Conservation (phyloP, 2,329 filamentous ascomycete species). For the Aspergillus aculeatus region DNA sequence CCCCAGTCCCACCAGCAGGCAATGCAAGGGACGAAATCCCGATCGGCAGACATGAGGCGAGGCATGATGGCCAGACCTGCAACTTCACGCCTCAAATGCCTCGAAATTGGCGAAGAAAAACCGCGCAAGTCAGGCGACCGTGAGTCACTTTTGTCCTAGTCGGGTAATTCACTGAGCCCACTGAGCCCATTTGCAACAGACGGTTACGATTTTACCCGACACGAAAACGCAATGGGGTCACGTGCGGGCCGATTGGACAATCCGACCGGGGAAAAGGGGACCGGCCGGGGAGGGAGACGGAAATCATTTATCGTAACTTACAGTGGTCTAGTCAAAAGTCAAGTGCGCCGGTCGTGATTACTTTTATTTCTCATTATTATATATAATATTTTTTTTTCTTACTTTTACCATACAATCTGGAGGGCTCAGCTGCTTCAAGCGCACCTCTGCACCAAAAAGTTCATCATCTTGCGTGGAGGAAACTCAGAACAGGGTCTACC, state of each 20-base stretch:
- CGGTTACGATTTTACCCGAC: constrained; percentile 22
- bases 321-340: too few relatives aligned
- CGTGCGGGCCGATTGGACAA: constrained; percentile 10
- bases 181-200: neutral
- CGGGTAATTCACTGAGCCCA: neutral
- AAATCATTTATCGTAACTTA: neutral
- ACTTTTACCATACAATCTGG: neutral
- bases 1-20: constrained; percentile 2
- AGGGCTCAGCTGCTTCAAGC: too few relatives aligned
- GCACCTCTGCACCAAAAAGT: neutral
- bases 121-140: neutral
- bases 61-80: too few relatives aligned
- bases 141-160: neutral
- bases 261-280: neutral
- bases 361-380: too few relatives aligned
- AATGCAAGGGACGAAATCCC: constrained; percentile 4
- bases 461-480: neutral
- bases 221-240: constrained; percentile 21
- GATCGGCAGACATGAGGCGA: neutral
- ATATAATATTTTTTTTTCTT: neutral
- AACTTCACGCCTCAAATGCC: neutral
- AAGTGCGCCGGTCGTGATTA: too few relatives aligned
- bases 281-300: neutral
- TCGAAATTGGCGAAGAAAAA: constrained; percentile 18
- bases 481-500: neutral